phyloP scores from a whole-genome alignment of 1,284 basidiomycete genomes.

The Porogramme epimiltina region DNA sequence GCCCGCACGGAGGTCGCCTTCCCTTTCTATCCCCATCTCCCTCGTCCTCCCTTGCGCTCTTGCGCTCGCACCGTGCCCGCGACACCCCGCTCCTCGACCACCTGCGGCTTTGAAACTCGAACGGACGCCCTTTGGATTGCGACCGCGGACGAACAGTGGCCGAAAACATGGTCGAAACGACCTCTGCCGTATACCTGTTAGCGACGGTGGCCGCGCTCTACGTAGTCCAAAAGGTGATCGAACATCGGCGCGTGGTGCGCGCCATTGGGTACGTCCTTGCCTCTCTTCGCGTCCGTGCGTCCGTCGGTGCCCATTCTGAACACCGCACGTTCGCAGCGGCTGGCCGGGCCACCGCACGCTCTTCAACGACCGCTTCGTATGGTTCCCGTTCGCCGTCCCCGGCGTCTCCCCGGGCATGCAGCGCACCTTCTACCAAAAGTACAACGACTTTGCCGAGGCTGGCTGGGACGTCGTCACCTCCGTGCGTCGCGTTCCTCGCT shows the following conservation, averaged over 20 bases:
- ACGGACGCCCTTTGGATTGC: no score
- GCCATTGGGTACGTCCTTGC: neutral
- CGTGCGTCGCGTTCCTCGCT: conserved; percentile 11
- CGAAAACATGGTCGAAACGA: no score
- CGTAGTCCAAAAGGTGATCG: conserved; percentile 4
- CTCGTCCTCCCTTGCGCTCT: no score
- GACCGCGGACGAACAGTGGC: no score
- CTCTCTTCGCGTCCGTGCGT: no score
- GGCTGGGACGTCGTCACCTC: conserved; percentile 23
- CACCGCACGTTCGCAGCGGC: conserved; percentile 8
- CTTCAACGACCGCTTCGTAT: conserved; percentile 13
- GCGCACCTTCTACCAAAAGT: conserved; percentile 16
- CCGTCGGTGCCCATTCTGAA: neutral
- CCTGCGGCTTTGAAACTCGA: no score
- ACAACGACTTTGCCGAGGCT: conserved; percentile 18
- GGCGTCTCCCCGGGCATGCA: conserved; percentile 19
- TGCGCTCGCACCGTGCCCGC: no score
- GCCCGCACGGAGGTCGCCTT: no score
- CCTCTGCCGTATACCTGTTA: no score
- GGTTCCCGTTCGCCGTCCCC: conserved; percentile 19
- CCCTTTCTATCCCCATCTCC: no score
- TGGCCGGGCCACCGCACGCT: conserved; percentile 25
- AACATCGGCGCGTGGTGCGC: neutral
- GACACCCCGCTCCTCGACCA: no score
- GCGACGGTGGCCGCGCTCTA: conserved; percentile 4